Evolutionary conservation across 148 eudicot species (phyloP).

Genomic region (Spergularia bocconei): DNA sequence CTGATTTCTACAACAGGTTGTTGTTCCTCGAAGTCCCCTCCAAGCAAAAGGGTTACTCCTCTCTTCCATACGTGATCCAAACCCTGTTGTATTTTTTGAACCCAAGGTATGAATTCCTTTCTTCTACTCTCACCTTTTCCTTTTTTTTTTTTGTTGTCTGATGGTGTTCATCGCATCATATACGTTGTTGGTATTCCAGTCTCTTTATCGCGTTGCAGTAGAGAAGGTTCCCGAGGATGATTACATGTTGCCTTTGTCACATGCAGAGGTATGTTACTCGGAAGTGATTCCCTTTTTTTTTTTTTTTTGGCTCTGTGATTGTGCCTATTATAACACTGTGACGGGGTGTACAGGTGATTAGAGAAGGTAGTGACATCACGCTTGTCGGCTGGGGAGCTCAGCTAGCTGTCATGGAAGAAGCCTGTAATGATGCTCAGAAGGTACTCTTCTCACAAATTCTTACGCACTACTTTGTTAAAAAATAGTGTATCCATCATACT

Average conservation of each 20-base stretch:
- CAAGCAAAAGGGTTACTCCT: slow-evolving; percentile 93
- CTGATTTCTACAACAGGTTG: slow-evolving; percentile 47
- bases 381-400: slow-evolving; percentile 99
- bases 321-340: neutral
- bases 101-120: slow-evolving; percentile 62
- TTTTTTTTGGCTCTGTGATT: neutral
- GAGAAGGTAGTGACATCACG: slow-evolving; percentile 91
- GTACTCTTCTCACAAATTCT: slow-evolving; percentile 27
- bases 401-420: slow-evolving; percentile 80
- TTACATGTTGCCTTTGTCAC: slow-evolving; percentile 87
- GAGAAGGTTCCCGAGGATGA: slow-evolving; percentile 92
- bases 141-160: neutral
- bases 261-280: slow-evolving; percentile 67
- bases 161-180: neutral
- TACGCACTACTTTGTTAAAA: neutral
- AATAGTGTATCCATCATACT: neutral
- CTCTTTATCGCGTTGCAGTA: slow-evolving; percentile 91
- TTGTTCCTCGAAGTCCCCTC: slow-evolving; percentile 85
- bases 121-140: slow-evolving; percentile 9
- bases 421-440: slow-evolving; percentile 93
- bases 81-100: slow-evolving; percentile 92
- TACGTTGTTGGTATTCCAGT: slow-evolving; percentile 43
- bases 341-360: slow-evolving; percentile 50
- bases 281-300: neutral
- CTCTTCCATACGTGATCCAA: slow-evolving; percentile 90